Evolutionary conservation across 1,284 basidiomycete genomes (phyloP), one percentile per base, ranked within the genome.

Genomic region (Rhodofomes roseus): DNA sequence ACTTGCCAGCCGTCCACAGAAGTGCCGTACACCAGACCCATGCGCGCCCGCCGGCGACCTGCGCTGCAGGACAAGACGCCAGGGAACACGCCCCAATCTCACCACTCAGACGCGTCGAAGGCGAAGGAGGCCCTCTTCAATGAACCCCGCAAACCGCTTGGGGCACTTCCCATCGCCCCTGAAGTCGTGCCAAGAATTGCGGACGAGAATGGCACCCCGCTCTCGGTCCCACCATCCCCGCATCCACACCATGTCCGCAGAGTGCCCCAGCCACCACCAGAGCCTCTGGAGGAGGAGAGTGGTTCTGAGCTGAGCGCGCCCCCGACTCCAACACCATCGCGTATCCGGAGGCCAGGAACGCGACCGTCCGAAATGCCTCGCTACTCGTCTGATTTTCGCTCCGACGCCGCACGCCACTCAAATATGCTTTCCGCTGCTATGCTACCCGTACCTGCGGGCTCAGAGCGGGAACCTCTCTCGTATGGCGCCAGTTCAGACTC

Each of bases 41-140:
- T 58, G 57, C 48, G 57, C 27, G 20, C 50, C 6, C 48, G 57
- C 12, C 51, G 57, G 22, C 29, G 58, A 40, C 64, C 65, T n/a
- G 67, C 62, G 14, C 52, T 68, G 34, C 63, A 63, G 59, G 67
- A 68, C 48, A 68, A 66, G 59, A 68, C 67, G 0, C 67, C 67
- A 22, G 63, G 60, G 12, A 68, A 68, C 54, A 68, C 67, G 1
- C 67, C 67, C 1, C 65, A 66, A 59, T 46, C 46, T 31, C 40
- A 27, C 43, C 41, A 29, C 27, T 51, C 41, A 4, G 27, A 22
- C 22, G 41, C 58, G 20, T 43, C 41, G 16, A 44, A 25, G 4
- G 22, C 54, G 23, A 55, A 56, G 22, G 27, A 56, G 25, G 39
- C 48, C 29, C 36, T 52, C 25, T 36, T 50, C 31, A 54, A 31